Base-by-base conservation (phyloP, 2,329 filamentous ascomycete genomes). In the Leptodontidium sp. region DNA sequence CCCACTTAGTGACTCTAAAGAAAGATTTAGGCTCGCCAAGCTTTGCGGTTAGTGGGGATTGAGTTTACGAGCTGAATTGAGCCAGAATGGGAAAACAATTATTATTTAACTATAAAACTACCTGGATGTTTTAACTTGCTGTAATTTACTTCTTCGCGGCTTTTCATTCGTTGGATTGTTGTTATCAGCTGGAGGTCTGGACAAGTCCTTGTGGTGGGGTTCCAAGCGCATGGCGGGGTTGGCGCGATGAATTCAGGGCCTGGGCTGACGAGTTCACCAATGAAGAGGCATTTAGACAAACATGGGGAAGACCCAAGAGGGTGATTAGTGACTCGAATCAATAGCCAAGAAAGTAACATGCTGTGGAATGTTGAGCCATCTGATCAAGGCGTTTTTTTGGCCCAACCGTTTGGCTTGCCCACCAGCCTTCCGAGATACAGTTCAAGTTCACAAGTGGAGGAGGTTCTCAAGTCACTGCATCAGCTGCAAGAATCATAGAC, bases 21-120 rank as follows among this genome's bases (percentile, higher is more conserved):
- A 50, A 35, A 63, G 35, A 63, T 61, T 63, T 63, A 63, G 43
- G 29, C 61, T 63, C 61, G 61, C 61, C 61, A 63, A 63, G 61
- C 61, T 63, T 63, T 63, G 6, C 15, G 8, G 15, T 32, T 47
- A 38, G 61, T n/a, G 32, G 53, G 29, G 32, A 21, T 17, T 8
- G 17, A 38, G 15, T 57, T 57, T 57, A 21, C 53, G 53, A 21
- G n/a, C 12, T 53, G 26, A 53, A 26, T 12, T 3, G 49, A 9
- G 49, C 49, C 14, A 24, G 8, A 11, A 9, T 29, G 4, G 21
- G 12, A 29, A 21, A 15, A 21, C 17, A 14, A 32, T 35, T 35
- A 35, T 35, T 9, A 35, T 9, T 35, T 35, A 4, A 9, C 32
- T 35, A 9, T 35, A 35, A 35, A 35, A 35, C 5, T 4, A 5